These are phyloP conservation scores for Solanum chaucha DNA, from an alignment of 257 asterid species.

Conservation along the genomic window DNA sequence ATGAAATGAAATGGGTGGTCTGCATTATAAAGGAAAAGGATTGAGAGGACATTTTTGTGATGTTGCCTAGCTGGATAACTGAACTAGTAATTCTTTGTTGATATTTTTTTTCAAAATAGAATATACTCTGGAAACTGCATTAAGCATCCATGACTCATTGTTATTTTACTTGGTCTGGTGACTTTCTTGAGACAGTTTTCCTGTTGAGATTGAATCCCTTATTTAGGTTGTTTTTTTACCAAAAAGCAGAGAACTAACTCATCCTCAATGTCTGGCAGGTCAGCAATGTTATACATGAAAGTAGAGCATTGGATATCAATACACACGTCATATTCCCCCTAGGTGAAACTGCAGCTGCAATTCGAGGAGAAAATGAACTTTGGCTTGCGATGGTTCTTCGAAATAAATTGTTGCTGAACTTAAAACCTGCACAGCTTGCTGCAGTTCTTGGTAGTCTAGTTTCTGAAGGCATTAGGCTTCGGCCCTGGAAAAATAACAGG, in stretches of 20 bases:
- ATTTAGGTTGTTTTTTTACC: background rate
- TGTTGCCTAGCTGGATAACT: background rate
- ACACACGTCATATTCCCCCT: constrained; percentile 73
- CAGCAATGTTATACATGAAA: constrained; percentile 89
- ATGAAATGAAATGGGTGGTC: background rate
- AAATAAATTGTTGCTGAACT: constrained; percentile 58
- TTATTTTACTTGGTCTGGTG: background rate
- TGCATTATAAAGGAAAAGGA: background rate
- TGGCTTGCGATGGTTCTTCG: constrained; percentile 97
- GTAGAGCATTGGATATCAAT: constrained; percentile 93
- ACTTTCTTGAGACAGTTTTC: background rate
- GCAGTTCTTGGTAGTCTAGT: constrained; percentile 83
- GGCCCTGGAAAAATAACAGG: constrained; percentile 89
- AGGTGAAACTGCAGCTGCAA: constrained; percentile 98
- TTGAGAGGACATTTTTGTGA: background rate
- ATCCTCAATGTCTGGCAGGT: constrained; percentile 39
- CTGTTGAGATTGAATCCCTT: background rate
- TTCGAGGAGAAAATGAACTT: constrained; percentile 96
- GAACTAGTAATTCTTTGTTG: background rate
- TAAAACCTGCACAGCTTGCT: constrained; percentile 98
- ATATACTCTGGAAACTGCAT: background rate
- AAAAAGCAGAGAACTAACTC: constrained; percentile 1
- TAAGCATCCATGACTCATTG: background rate
- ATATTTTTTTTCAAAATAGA: background rate
- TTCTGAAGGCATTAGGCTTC: constrained; percentile 92